Percentiles rank a stretch among this genome's conserved stretches.
Conservation (phyloP, 768 basidiomycete genomes). For the Naganishia antarctica region DNA sequence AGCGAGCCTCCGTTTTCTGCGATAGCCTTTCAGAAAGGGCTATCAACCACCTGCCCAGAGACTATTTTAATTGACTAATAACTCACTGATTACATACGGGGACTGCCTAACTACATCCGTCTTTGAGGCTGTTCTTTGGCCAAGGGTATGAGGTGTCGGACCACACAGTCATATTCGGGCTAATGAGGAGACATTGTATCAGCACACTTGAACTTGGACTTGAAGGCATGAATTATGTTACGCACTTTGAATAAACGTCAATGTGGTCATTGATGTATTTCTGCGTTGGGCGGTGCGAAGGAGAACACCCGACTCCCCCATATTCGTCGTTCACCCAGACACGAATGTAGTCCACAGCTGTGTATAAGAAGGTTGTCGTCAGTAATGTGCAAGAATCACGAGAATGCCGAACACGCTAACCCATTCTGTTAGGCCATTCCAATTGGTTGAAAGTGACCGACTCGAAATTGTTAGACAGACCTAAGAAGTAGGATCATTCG, state of each 20-base stretch:
- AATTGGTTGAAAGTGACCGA: conserved; percentile 39
- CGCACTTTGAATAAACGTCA: conserved; percentile 6
- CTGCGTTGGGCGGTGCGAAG: conserved; percentile 8
- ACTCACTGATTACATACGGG: no score
- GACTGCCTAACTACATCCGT: not conserved
- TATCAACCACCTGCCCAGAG: no score
- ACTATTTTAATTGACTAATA: no score
- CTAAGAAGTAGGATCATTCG: no score
- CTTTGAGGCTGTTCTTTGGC: conserved; percentile 7
- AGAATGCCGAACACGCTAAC: not conserved
- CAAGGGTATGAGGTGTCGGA: conserved; percentile 12
- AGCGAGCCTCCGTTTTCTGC: no score
- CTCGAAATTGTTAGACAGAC: conserved; percentile 32
- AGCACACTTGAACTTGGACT: no score
- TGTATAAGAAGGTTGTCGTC: not conserved
- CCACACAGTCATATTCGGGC: conserved; percentile 15
- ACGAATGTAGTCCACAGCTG: conserved; percentile 8
- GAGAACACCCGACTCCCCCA: conserved; percentile 7
- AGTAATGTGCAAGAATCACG: not conserved
- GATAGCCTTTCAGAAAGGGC: no score
- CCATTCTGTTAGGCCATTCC: conserved; percentile 14
- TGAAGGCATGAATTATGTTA: no score
- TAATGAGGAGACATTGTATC: not conserved
- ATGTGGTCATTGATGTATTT: conserved; percentile 20
- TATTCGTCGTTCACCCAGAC: conserved; percentile 8